Evolutionary conservation across 768 basidiomycete species (phyloP).

Genomic region (Trichaptum fuscoviolaceum): DNA sequence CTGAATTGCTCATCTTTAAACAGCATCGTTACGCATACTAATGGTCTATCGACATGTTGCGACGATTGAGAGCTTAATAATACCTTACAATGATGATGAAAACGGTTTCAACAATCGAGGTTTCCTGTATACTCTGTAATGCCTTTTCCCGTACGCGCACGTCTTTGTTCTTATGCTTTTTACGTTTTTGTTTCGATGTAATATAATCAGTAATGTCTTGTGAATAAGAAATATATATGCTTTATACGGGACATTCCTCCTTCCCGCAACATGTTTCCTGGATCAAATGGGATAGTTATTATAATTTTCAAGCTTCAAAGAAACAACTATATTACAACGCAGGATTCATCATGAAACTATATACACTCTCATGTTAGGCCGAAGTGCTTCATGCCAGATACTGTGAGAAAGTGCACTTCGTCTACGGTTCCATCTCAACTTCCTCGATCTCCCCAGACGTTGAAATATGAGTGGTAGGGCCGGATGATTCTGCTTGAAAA

Average conservation of each 20-base stretch:
- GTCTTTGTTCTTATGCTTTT: neutral
- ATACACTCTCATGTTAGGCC: too few relatives aligned
- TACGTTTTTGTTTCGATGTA: neutral
- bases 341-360: too few relatives aligned
- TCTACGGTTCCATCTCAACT: neutral
- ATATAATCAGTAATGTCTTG: neutral
- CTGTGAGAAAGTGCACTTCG: too few relatives aligned
- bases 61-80: neutral
- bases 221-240: too few relatives aligned
- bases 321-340: too few relatives aligned
- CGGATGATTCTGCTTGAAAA: neutral
- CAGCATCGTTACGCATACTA: slow-evolving; percentile 3
- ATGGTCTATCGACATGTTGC: neutral
- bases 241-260: too few relatives aligned
- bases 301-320: too few relatives aligned
- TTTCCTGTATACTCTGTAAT: neutral
- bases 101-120: neutral
- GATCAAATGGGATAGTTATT: too few relatives aligned
- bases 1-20: neutral
- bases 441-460: neutral
- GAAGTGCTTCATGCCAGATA: too few relatives aligned
- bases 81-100: neutral
- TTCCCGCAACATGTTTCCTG: too few relatives aligned
- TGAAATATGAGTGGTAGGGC: too few relatives aligned
- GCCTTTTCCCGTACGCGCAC: neutral